Conservation (phyloP, 306 rosid genomes). For the Gastrolobium villosum region DNA sequence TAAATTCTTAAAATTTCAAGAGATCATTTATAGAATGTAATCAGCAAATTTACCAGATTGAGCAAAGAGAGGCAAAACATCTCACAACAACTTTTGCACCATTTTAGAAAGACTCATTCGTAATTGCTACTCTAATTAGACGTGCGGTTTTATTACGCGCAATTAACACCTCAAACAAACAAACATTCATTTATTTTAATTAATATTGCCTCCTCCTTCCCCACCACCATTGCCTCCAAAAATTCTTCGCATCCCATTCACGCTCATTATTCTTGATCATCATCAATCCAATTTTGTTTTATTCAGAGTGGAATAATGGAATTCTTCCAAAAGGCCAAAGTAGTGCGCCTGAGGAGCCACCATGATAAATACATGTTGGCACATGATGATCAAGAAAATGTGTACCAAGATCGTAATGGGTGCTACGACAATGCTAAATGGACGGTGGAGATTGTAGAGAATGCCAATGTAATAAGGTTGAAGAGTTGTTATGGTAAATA, state of each 20-base stretch:
- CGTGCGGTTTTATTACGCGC: background rate
- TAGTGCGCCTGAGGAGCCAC: constrained; percentile 78
- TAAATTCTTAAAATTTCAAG: too few relatives aligned
- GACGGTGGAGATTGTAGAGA: constrained; percentile 69
- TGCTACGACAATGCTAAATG: constrained; percentile 69
- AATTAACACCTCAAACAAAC: constrained; percentile 15
- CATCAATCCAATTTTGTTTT: background rate
- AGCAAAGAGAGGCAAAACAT: background rate
- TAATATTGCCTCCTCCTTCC: background rate
- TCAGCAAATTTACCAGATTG: background rate
- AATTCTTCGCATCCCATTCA: background rate
- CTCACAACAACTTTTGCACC: constrained; percentile 29
- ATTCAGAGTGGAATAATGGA: constrained; percentile 60
- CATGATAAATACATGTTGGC: constrained; percentile 87
- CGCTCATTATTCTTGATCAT: background rate
- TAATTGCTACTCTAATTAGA: constrained; percentile 32
- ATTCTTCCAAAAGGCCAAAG: constrained; percentile 70
- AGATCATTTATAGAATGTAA: background rate
- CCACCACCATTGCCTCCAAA: background rate
- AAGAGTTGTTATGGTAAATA: constrained; percentile 79
- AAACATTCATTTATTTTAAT: background rate
- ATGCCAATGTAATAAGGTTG: constrained; percentile 55
- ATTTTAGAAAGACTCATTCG: constrained; percentile 19
- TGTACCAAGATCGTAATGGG: constrained; percentile 79
- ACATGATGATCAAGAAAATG: constrained; percentile 71